Percentiles rank a stretch among this genome's conserved stretches.
phyloP scores from a whole-genome alignment of 441 rosid species.

The Aquilaria agallochum region DNA sequence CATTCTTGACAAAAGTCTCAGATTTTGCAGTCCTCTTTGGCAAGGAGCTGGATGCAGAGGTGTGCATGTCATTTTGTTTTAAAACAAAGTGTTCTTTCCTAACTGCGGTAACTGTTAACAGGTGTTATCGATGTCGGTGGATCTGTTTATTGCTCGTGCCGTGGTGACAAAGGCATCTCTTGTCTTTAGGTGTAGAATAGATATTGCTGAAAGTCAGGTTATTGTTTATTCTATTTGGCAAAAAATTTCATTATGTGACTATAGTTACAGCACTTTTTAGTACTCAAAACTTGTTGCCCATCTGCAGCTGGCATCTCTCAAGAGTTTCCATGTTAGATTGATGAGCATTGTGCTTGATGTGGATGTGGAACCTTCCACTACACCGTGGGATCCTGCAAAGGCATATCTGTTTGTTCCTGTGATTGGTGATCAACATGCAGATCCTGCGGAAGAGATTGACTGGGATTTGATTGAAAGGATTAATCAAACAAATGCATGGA shows the following conservation, averaged over 20 bases:
- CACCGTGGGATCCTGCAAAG: slow-evolving; percentile 99
- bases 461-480: slow-evolving; percentile 80
- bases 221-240: slow-evolving; percentile 12
- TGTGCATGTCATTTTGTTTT: slow-evolving; percentile 20
- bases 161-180: slow-evolving; percentile 97
- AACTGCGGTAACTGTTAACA: slow-evolving; percentile 22
- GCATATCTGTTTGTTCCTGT: slow-evolving; percentile 98
- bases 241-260: slow-evolving; percentile 1
- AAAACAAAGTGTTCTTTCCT: slow-evolving; percentile 6
- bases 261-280: slow-evolving; percentile 6
- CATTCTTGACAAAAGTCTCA: slow-evolving; percentile 83
- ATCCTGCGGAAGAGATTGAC: slow-evolving; percentile 78
- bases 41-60: slow-evolving; percentile 99
- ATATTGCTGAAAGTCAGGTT: slow-evolving; percentile 85
- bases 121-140: slow-evolving; percentile 99
- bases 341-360: slow-evolving; percentile 99
- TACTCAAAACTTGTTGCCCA: slow-evolving; percentile 12
- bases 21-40: slow-evolving; percentile 94
- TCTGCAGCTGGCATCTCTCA: slow-evolving; percentile 94
- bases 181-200: slow-evolving; percentile 73
- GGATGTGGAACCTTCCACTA: slow-evolving; percentile 99
- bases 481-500: slow-evolving; percentile 69
- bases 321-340: slow-evolving; percentile 92
- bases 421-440: slow-evolving; percentile 63
- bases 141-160: slow-evolving; percentile 99